Evolutionary conservation across 1,284 basidiomycete genomes (phyloP), one percentile per base, ranked within the genome.

Genomic region (Psilocybe mexicana): DNA sequence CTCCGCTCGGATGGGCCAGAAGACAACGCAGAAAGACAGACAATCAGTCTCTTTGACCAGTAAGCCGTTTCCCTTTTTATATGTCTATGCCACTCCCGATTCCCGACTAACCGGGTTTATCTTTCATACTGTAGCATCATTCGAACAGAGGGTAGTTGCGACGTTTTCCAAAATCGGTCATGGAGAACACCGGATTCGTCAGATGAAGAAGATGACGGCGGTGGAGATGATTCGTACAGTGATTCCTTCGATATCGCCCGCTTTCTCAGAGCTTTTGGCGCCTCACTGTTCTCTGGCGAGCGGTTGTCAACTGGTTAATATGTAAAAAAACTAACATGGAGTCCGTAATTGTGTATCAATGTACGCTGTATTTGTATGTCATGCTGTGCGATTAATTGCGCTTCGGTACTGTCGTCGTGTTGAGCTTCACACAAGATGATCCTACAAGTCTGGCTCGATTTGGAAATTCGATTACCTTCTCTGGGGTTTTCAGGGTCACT

Each of bases 21-120:
- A 0, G 75, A 76, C 18, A 74, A 75, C 23, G 68, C 72, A 3
- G 76, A 80, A 61, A 70, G 57, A 7, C 64, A 59, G 30, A 74
- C 76, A 0, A 69, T 79, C 52, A 70, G 72, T 38, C 66, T 83
- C 62, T 84, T 84, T 67, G 82, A 84, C 63, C 73, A 76, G 82
- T 84, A 61, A 62, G 81, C 70, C 18, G 28, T 7, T 48, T 43
- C 30, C 12, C 52, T 26, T 23, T 44, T 18, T 36, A 24, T 40
- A 36, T n/a, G 24, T 11, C 10, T n/a, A 7, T 14, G 40, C 14
- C 10, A 14, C 4, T 40, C 6, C 4, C 14, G n/a, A 14, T 0
- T 40, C 6, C 4, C 14, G n/a, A 40, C 38, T 40, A 12, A 40
- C 25, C 47, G n/a, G 40, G 26, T 26, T 25, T 56, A 12, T 28